A percentile compares a stretch with the other conserved stretches of the same genome.
Evolutionary conservation across 208 protist genomes (phyloP).

Genomic region (Naegleria gruberi): DNA sequence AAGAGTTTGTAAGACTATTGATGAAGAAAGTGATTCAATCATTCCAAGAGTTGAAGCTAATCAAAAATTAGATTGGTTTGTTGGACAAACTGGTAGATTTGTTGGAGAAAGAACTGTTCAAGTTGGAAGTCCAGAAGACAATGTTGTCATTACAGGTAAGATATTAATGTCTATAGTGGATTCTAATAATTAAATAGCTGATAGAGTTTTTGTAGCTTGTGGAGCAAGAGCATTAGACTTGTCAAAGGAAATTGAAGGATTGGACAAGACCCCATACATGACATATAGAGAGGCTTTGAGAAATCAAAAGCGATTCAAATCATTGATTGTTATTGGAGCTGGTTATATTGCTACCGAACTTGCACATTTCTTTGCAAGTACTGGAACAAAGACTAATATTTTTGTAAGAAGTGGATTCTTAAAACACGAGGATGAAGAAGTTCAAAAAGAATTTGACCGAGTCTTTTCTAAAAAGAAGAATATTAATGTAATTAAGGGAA

Average conservation of each 20-base stretch:
- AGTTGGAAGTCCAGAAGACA: constrained; percentile 16
- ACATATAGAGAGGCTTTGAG: constrained; percentile 34
- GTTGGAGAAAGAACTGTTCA: constrained; percentile 24
- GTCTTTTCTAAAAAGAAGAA: constrained; percentile 26
- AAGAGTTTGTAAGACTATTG: constrained; percentile 16
- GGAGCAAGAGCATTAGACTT: constrained; percentile 15
- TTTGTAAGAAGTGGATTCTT: constrained; percentile 20
- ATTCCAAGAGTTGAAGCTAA: constrained; percentile 14
- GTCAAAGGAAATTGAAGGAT: constrained; percentile 19
- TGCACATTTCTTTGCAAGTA: constrained; percentile 26
- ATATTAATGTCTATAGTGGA: too few species aligned
- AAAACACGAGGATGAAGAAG: constrained; percentile 17
- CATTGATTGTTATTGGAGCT: constrained; percentile 27
- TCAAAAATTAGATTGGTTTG: constrained; percentile 20
- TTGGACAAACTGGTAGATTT: constrained; percentile 21
- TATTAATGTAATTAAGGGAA: not conserved
- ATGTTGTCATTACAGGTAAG: not conserved
- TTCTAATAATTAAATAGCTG: too few species aligned
- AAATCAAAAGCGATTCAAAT: constrained; percentile 20
- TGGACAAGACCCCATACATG: constrained; percentile 34
- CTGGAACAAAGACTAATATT: constrained; percentile 24
- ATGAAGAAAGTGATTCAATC: constrained; percentile 14
- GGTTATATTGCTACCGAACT: constrained; percentile 37
- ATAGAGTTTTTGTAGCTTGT: constrained; percentile 31
- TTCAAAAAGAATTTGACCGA: constrained; percentile 25